Evolutionary conservation across 331 rosid genomes (phyloP).

Genomic region (Acacia pycnantha): DNA sequence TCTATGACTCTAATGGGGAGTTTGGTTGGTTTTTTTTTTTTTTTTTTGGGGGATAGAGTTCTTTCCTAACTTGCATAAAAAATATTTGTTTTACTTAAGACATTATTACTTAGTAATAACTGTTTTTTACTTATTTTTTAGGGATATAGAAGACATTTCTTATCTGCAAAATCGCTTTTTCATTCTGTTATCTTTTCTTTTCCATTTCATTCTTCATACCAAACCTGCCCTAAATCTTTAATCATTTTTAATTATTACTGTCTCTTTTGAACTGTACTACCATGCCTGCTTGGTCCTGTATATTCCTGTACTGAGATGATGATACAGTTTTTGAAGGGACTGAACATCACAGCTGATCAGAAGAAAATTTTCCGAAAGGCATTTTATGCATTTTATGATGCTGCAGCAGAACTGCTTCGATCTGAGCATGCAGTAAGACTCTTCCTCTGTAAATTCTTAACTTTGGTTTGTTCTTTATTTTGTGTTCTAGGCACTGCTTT

Average conservation of each 20-base stretch:
- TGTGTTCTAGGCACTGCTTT: background rate
- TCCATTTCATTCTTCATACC: background rate
- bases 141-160: background rate
- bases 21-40: background rate
- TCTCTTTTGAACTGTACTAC: conserved; percentile 19
- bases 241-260: conserved; percentile 6
- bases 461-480: conserved; percentile 1
- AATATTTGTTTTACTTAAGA: background rate
- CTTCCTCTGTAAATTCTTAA: conserved; percentile 9
- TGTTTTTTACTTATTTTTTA: background rate
- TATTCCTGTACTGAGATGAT: conserved; percentile 37
- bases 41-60: background rate
- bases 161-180: background rate
- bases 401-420: conserved; percentile 86
- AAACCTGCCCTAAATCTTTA: background rate
- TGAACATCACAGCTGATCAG: conserved; percentile 85
- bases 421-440: conserved; percentile 90
- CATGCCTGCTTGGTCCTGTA: conserved; percentile 15
- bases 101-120: background rate
- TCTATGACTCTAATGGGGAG: background rate
- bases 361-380: conserved; percentile 82
- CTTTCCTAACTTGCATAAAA: background rate
- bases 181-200: background rate
- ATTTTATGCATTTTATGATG: conserved; percentile 77
- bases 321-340: conserved; percentile 85